A percentile compares a stretch with the other conserved stretches of the same genome.
Conservation (phyloP, 73 alveolate genomes). For the Paramecium bursaria region DNA sequence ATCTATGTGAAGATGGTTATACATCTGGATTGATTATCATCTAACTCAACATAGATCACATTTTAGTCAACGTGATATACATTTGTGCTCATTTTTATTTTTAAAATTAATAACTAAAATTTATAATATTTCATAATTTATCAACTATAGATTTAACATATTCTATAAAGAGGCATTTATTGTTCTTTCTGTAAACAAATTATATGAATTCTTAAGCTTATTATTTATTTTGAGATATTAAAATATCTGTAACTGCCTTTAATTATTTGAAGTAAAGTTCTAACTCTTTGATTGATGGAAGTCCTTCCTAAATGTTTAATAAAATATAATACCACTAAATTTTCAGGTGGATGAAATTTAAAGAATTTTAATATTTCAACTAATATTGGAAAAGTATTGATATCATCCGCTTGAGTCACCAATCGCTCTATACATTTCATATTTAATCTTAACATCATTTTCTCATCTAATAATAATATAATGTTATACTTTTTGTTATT, state of each 20-base stretch:
- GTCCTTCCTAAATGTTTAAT: conserved; percentile 28
- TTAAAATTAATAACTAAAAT: no score
- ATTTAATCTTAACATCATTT: conserved; percentile 60
- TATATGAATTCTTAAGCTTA: conserved; percentile 45
- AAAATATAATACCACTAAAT: background rate
- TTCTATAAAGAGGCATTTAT: conserved; percentile 30
- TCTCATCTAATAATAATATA: conserved; percentile 8
- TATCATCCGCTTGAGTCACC: background rate
- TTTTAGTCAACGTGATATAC: conserved; percentile 52
- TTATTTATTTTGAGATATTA: background rate
- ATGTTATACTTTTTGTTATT: conserved; percentile 10
- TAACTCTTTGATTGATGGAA: conserved; percentile 50
- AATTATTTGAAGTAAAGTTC: conserved; percentile 32
- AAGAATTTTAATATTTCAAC: conserved; percentile 49
- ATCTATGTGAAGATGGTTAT: conserved; percentile 3
- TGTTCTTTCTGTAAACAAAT: conserved; percentile 51
- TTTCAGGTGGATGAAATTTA: conserved; percentile 59
- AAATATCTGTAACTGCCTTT: conserved; percentile 15
- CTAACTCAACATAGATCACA: conserved; percentile 17
- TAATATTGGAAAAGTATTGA: conserved; percentile 32
- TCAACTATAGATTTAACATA: no score
- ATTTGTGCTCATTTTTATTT: background rate
- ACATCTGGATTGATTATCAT: conserved; percentile 23
- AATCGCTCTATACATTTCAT: conserved; percentile 57
- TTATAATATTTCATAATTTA: no score